Evolutionary conservation across 345 rosid species (phyloP).

Genomic region (Abelmoschus esculentus): DNA sequence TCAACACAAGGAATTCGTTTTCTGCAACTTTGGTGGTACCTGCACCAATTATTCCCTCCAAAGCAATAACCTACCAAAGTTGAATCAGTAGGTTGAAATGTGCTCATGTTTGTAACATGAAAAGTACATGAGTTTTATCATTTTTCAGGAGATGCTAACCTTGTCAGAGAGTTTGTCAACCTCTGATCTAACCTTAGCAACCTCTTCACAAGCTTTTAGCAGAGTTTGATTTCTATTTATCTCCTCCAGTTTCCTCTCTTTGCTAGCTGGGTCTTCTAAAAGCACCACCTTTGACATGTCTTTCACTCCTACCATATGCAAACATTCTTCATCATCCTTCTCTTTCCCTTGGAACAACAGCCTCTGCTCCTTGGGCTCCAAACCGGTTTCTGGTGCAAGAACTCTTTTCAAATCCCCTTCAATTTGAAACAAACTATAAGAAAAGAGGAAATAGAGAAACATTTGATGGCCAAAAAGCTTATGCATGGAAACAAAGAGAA

Average conservation of each 20-base stretch:
- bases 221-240: constrained; percentile 25
- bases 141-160: constrained; percentile 15
- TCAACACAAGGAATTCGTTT: constrained; percentile 33
- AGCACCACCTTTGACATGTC: constrained; percentile 42
- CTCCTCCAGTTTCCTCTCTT: constrained; percentile 43
- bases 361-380: constrained; percentile 45
- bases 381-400: constrained; percentile 32
- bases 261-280: constrained; percentile 48
- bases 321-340: constrained; percentile 36
- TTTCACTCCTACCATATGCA: constrained; percentile 46
- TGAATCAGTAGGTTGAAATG: not conserved
- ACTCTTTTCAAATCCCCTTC: constrained; percentile 44
- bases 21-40: constrained; percentile 30
- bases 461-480: too few relatives aligned
- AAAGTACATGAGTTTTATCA: too few relatives aligned
- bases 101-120: not conserved
- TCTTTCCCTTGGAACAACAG: constrained; percentile 45
- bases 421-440: constrained; percentile 9
- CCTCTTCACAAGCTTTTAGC: constrained; percentile 28
- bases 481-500: too few relatives aligned
- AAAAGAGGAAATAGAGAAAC: too few relatives aligned
- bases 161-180: constrained; percentile 40
- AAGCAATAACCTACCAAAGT: constrained; percentile 29
- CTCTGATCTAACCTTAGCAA: constrained; percentile 36
- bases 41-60: constrained; percentile 24